Conservation (phyloP, 1,284 basidiomycete species). For the Ustilago crameri region DNA sequence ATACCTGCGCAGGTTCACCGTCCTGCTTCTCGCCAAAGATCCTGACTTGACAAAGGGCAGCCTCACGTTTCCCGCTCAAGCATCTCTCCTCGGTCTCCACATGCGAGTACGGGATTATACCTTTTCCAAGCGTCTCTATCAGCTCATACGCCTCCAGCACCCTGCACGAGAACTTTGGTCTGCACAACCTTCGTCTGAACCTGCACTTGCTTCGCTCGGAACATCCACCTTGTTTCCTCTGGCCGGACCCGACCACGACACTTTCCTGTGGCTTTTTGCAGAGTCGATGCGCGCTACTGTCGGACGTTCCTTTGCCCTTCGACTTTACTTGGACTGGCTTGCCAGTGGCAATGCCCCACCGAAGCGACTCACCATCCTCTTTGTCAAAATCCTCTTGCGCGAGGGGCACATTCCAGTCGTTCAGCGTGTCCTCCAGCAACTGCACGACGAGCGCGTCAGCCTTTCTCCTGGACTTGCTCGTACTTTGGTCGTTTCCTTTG, state of each 20-base stretch:
- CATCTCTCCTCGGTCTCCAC: conserved; percentile 41
- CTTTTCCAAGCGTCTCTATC: conserved; percentile 40
- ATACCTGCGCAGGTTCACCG: conserved; percentile 34
- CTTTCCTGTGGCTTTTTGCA: conserved; percentile 41
- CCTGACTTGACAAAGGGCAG: conserved; percentile 26
- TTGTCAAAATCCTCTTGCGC: conserved; percentile 25
- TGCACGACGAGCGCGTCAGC: conserved; percentile 18
- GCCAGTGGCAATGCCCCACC: conserved; percentile 35
- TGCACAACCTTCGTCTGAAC: neutral
- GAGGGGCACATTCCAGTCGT: conserved; percentile 17
- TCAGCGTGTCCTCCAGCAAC: conserved; percentile 28
- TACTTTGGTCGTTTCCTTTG: conserved; percentile 31
- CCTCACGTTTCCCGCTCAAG: conserved; percentile 23
- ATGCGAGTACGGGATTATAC: conserved; percentile 33
- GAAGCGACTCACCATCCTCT: conserved; percentile 18
- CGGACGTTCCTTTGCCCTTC: conserved; percentile 22
- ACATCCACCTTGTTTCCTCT: conserved; percentile 15
- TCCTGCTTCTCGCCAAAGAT: conserved; percentile 27
- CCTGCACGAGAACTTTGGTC: conserved; percentile 32
- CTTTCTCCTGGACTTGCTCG: conserved; percentile 30
- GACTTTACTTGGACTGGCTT: conserved; percentile 47
- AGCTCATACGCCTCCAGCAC: conserved; percentile 28
- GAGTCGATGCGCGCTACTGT: conserved; percentile 15
- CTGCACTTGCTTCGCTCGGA: conserved; percentile 5
- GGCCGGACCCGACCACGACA: conserved; percentile 22